Percentiles rank a stretch among this genome's conserved stretches.
Conservation (phyloP, 2,329 filamentous ascomycete species). For the Neofusicoccum sp. region DNA sequence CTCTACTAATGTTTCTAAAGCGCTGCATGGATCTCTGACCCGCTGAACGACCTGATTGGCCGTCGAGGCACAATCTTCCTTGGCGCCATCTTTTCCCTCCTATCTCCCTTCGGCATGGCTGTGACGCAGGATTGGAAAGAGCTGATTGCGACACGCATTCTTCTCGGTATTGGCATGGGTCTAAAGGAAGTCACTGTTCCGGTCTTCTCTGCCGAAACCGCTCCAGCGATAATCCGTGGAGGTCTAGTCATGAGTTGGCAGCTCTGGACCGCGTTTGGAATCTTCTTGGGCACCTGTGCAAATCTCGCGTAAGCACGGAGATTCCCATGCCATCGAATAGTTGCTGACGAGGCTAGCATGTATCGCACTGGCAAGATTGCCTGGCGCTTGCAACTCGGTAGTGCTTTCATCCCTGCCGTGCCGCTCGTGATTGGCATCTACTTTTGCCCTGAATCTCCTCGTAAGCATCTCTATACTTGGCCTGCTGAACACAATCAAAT, state of each 20-base stretch:
- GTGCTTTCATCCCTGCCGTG: constrained; percentile 39
- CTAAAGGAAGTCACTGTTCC: constrained; percentile 46
- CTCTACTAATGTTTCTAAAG: not conserved
- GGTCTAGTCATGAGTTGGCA: constrained; percentile 49
- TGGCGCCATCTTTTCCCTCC: constrained; percentile 27
- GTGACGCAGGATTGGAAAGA: constrained; percentile 40
- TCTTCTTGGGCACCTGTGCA: constrained; percentile 44
- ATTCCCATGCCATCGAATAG: too few relatives aligned
- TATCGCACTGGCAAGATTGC: constrained; percentile 34
- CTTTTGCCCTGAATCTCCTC: constrained; percentile 40
- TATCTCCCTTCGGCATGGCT: constrained; percentile 37
- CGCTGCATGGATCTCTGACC: not conserved
- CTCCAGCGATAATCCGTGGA: constrained; percentile 39
- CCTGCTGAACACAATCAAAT: constrained; percentile 48
- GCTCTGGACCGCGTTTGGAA: constrained; percentile 45
- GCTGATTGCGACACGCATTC: constrained; percentile 30
- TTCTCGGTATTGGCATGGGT: constrained; percentile 46
- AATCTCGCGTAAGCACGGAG: constrained; percentile 31
- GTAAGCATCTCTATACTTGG: constrained; percentile 48
- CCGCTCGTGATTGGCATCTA: constrained; percentile 37
- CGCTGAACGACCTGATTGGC: constrained; percentile 27
- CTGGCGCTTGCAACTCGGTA: constrained; percentile 41
- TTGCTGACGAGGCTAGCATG: too few relatives aligned
- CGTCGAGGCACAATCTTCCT: constrained; percentile 32
- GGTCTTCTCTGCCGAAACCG: constrained; percentile 39